Evolutionary conservation across 1,284 basidiomycete genomes (phyloP).

Genomic region (Sanguinoderma infundibulare): DNA sequence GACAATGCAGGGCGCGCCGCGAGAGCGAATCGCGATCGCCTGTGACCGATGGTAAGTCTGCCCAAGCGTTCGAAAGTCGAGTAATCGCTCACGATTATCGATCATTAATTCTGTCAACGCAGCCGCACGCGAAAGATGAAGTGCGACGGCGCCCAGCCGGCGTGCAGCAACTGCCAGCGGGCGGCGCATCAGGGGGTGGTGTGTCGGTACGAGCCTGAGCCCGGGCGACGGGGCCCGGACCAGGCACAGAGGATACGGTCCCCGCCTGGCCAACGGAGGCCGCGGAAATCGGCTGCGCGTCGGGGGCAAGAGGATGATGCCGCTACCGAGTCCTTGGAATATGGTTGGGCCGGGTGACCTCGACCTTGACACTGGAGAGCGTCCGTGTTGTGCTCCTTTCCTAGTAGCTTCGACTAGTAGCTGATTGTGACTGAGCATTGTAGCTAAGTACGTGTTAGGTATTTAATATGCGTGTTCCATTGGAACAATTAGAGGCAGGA

Average conservation of each 20-base stretch:
- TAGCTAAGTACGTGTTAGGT: too few relatives aligned
- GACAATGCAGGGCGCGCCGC: neutral
- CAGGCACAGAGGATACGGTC: neutral
- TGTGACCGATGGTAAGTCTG: neutral
- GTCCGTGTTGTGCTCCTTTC: neutral
- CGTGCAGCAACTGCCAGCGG: neutral
- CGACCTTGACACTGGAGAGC: neutral
- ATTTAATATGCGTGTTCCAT: too few relatives aligned
- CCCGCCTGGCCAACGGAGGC: neutral
- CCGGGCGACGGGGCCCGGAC: conserved; percentile 1
- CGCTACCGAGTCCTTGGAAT: neutral
- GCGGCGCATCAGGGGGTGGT: neutral
- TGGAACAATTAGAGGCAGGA: too few relatives aligned
- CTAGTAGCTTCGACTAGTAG: too few relatives aligned
- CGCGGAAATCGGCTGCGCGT: neutral
- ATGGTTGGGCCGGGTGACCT: neutral
- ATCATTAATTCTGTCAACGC: neutral
- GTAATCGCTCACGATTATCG: neutral
- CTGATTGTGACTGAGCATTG: too few relatives aligned
- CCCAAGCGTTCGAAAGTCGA: neutral
- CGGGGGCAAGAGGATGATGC: neutral
- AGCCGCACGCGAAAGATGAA: conserved; percentile 1
- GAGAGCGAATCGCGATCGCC: neutral
- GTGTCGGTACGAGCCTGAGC: neutral
- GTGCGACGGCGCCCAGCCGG: neutral